Evolutionary conservation across 768 basidiomycete genomes (phyloP).

Genomic region (Auriscalpium vulgare): DNA sequence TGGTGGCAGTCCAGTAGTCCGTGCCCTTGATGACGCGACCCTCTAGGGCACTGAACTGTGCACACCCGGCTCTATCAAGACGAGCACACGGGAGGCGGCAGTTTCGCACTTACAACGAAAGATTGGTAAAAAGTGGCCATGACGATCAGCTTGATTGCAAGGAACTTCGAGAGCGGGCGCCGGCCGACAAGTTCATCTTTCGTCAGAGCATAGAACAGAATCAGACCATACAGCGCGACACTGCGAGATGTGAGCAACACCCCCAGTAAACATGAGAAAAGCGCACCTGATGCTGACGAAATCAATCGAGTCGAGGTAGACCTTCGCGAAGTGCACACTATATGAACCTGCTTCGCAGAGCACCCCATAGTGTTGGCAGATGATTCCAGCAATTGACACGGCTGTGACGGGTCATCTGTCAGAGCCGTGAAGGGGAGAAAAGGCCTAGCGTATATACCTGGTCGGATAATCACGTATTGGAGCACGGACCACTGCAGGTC

Average conservation of each 20-base stretch:
- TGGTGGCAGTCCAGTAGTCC: conserved; percentile 73
- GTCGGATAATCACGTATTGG: conserved; percentile 78
- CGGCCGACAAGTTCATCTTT: conserved; percentile 71
- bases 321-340: conserved; percentile 51
- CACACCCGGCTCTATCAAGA: not conserved
- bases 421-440: not conserved
- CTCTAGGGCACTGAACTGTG: conserved; percentile 59
- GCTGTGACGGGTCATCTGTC: conserved; percentile 22
- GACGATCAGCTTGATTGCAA: conserved; percentile 80
- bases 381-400: conserved; percentile 68
- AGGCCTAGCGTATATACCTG: conserved; percentile 25
- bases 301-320: conserved; percentile 66
- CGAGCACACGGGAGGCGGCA: no score
- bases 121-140: conserved; percentile 87
- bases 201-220: conserved; percentile 78
- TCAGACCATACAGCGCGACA: conserved; percentile 77
- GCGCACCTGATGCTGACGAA: conserved; percentile 75
- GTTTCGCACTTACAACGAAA: conserved; percentile 41
- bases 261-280: not conserved
- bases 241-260: conserved; percentile 29
- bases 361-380: conserved; percentile 61
- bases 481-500: conserved; percentile 67
- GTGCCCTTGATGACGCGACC: conserved; percentile 74
- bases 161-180: conserved; percentile 77
- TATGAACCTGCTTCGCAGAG: conserved; percentile 62